phyloP scores from a whole-genome alignment of 495 filamentous ascomycete species.

The Neurospora sp. region DNA sequence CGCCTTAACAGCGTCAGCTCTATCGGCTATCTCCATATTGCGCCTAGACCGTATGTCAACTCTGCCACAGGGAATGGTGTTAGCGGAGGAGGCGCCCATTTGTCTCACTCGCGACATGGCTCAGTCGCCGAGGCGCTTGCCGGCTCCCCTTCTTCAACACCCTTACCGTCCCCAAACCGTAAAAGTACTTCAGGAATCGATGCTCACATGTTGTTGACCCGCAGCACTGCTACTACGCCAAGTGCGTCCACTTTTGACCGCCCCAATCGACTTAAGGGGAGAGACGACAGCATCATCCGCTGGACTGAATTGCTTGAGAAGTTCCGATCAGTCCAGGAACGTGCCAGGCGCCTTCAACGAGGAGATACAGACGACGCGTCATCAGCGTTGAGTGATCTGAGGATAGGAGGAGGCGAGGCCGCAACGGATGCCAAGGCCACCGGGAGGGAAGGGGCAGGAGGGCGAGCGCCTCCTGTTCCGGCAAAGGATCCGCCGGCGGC shows the following conservation, averaged over 20 bases:
- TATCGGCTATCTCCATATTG: slow-evolving; percentile 87
- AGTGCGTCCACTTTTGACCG: slow-evolving; percentile 57
- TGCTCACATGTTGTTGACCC: slow-evolving; percentile 10
- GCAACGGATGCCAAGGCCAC: slow-evolving; percentile 30
- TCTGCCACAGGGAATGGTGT: slow-evolving; percentile 2
- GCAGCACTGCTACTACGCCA: slow-evolving; percentile 38
- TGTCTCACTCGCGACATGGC: slow-evolving; percentile 27
- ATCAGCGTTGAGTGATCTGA: slow-evolving; percentile 27
- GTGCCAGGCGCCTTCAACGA: slow-evolving; percentile 44
- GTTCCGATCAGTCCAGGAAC: slow-evolving; percentile 83
- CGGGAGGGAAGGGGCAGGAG: slow-evolving; percentile 26
- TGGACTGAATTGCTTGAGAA: slow-evolving; percentile 97
- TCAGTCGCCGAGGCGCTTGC: slow-evolving; percentile 26
- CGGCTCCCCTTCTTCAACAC: slow-evolving; percentile 14
- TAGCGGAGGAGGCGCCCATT: slow-evolving; percentile 5
- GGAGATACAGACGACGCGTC: slow-evolving; percentile 32
- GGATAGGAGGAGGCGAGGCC: slow-evolving; percentile 33
- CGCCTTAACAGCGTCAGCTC: slow-evolving; percentile 92
- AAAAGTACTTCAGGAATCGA: slow-evolving; percentile 8
- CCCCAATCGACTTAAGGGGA: slow-evolving; percentile 68
- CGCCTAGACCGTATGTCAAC: slow-evolving; percentile 64
- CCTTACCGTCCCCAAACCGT: slow-evolving; percentile 14
- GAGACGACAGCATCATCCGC: slow-evolving; percentile 74
- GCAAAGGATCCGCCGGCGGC: slow-evolving; percentile 32
- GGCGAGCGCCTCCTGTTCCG: slow-evolving; percentile 27